Conservation (phyloP, 768 basidiomycete genomes). For the Neoboletus brunneissimus region DNA sequence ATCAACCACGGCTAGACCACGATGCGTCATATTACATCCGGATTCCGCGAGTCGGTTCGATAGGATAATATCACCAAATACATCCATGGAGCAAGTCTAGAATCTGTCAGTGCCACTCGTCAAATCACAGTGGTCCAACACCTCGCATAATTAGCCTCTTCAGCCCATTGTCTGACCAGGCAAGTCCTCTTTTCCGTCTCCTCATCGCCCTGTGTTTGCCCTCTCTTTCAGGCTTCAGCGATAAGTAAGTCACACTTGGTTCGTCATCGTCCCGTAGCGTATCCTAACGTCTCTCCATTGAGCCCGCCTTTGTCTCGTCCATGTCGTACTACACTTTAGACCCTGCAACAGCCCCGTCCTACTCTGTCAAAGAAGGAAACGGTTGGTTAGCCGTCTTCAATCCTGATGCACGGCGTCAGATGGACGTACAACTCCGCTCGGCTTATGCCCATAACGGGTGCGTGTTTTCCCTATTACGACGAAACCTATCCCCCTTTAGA, state of each 20-base stretch:
- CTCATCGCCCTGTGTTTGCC: not conserved
- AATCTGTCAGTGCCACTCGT: not conserved
- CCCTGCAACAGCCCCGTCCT: slow-evolving; percentile 27
- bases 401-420: slow-evolving; percentile 43
- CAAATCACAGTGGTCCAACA: slow-evolving; percentile 1
- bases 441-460: slow-evolving; percentile 82
- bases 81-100: slow-evolving; percentile 10
- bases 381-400: slow-evolving; percentile 58
- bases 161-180: not conserved
- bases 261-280: not conserved
- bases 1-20: not conserved
- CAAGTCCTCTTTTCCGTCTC: not conserved
- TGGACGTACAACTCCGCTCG: slow-evolving; percentile 60
- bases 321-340: slow-evolving; percentile 28
- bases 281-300: slow-evolving; percentile 5
- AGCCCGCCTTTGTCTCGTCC: not conserved
- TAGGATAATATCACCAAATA: slow-evolving; percentile 9
- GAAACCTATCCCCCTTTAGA: slow-evolving; percentile 4
- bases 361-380: slow-evolving; percentile 43
- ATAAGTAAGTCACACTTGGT: slow-evolving; percentile 1
- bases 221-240: not conserved
- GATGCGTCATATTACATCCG: slow-evolving; percentile 1
- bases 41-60: not conserved
- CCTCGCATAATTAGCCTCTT: not conserved
- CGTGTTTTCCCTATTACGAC: slow-evolving; percentile 25